Conservation (phyloP, 176 grass and related monocot species). For the Oryza australiensis region DNA sequence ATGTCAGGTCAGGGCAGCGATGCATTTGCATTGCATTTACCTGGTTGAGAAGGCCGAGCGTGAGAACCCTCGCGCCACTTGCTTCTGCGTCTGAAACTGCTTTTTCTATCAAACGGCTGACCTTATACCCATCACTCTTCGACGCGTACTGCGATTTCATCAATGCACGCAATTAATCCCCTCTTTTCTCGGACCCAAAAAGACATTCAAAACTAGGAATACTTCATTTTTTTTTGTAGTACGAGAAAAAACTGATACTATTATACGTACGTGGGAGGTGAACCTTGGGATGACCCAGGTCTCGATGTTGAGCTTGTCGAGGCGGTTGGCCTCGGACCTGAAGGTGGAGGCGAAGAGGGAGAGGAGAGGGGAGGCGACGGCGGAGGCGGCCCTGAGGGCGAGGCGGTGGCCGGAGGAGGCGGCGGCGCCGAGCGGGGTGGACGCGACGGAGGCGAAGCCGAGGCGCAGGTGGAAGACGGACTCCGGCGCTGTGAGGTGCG, state of each 20-base stretch:
- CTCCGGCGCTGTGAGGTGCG: constrained; percentile 52
- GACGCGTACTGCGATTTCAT: constrained; percentile 43
- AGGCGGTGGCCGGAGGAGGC: not conserved
- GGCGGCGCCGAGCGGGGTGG: constrained; percentile 29
- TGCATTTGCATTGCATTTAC: too few relatives aligned
- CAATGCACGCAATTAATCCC: not conserved
- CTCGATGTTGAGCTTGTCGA: constrained; percentile 43
- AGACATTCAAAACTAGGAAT: not conserved
- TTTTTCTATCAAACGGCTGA: constrained; percentile 45
- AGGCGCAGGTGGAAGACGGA: constrained; percentile 54
- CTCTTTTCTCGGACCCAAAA: not conserved
- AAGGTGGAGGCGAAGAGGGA: constrained; percentile 21
- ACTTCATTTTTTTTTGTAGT: not conserved
- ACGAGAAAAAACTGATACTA: too few relatives aligned
- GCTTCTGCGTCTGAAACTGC: constrained; percentile 60
- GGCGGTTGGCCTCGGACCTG: constrained; percentile 44
- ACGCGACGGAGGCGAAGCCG: constrained; percentile 51
- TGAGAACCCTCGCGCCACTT: constrained; percentile 50
- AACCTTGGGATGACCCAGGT: constrained; percentile 65
- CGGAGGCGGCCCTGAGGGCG: not conserved
- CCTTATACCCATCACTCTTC: not conserved
- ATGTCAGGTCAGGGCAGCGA: too few relatives aligned
- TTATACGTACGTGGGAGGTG: constrained; percentile 41
- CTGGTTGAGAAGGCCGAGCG: constrained; percentile 72
- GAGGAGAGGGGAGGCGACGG: not conserved